phyloP scores from a whole-genome alignment of 306 rosid species.

The Trifolium subterraneum region DNA sequence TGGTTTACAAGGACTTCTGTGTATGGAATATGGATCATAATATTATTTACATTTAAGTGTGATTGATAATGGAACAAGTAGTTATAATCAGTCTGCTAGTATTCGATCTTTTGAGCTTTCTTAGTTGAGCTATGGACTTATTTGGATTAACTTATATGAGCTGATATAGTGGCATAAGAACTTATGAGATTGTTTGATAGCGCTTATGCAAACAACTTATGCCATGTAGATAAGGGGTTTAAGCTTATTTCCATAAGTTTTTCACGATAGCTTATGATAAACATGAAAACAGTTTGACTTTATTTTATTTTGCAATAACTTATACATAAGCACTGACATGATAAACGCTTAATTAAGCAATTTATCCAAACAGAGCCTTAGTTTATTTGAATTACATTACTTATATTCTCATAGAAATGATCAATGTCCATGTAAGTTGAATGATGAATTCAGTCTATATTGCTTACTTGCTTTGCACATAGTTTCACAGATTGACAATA shows the following conservation, averaged over 20 bases:
- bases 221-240: not conserved
- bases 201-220: not conserved
- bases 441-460: not conserved
- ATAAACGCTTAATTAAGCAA: too few relatives aligned
- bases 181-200: not conserved
- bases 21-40: not conserved
- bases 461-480: not conserved
- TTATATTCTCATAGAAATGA: not conserved
- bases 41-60: not conserved
- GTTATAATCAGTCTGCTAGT: not conserved
- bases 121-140: not conserved
- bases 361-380: too few relatives aligned
- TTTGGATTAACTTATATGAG: not conserved
- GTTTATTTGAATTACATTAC: not conserved
- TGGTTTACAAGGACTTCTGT: constrained; percentile 7
- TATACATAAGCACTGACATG: too few relatives aligned
- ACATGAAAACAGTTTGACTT: too few relatives aligned
- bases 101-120: not conserved
- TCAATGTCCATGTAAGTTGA: not conserved
- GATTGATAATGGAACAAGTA: not conserved
- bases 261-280: not conserved
- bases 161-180: not conserved
- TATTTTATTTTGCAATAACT: too few relatives aligned
- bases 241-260: not conserved
- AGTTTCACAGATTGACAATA: constrained; percentile 5